A percentile compares a stretch with the other conserved stretches of the same genome.
phyloP scores from a whole-genome alignment of 306 rosid genomes.

The Malus sieversii region DNA sequence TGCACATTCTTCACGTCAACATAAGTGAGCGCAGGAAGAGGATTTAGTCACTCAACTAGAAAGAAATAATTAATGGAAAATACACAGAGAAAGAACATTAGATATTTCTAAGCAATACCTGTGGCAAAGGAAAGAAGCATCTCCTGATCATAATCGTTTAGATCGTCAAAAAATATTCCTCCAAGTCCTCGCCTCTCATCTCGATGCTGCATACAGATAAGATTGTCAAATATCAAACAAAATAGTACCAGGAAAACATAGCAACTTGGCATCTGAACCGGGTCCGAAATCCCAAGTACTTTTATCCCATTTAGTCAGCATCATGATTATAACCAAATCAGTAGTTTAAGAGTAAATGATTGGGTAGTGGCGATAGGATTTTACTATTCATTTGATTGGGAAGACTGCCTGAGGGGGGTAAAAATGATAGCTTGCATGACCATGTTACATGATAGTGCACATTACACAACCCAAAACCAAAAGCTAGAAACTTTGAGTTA shows the following conservation, averaged over 20 bases:
- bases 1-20: constrained; percentile 69
- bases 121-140: constrained; percentile 96
- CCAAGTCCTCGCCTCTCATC: constrained; percentile 95
- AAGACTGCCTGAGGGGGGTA: too few species aligned
- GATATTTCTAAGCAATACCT: constrained; percentile 36
- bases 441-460: too few species aligned
- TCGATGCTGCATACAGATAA: constrained; percentile 66
- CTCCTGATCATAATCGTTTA: constrained; percentile 93
- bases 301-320: background rate
- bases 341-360: background rate
- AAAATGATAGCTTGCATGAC: too few species aligned
- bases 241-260: background rate
- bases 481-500: background rate
- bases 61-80: background rate
- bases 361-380: background rate
- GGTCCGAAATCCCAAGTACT: background rate
- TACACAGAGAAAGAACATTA: background rate
- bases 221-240: constrained; percentile 10
- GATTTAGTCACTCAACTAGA: background rate
- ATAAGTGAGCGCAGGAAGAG: constrained; percentile 15
- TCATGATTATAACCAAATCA: background rate
- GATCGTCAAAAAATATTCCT: constrained; percentile 93
- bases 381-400: background rate
- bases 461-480: background rate
- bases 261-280: background rate